Evolutionary conservation across 345 rosid species (phyloP), one percentile per base, ranked within the genome.

Genomic region (Pelargonium nanum): DNA sequence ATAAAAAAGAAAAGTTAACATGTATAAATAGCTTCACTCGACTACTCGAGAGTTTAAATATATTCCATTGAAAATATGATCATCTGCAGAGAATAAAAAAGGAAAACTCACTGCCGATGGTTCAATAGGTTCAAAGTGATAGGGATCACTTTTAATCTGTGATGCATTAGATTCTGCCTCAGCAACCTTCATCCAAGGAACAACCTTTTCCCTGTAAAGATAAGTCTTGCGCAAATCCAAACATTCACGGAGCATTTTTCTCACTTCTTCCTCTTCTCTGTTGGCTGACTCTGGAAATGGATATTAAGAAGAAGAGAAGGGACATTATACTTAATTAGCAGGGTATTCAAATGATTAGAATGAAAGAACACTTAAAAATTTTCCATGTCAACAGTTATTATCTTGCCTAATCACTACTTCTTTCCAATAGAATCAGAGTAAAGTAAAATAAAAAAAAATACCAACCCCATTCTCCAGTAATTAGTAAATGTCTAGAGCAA

Each of bases 141-240:
- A 94, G 16, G 97, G 99, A 44, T 82, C 93, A 16, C 71, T 80
- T 70, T 94, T 94, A 67, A 87, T 92, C 83, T 88, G 90, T 12
- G 99, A 96, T 2, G 99, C 90, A 61, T 96, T 85, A 20, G 99
- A 97, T 61, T 94, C 97, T 52, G 85, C 85, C 70, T 90, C 86
- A 59, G 83, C 79, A 83, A 90, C 97, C 70, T 81, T 94, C 60
- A 81, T 96, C 99, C 97, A 94, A 19, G 99, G 96, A 56, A 93
- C 95, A 71, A 83, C 73, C 26, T 93, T 82, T 72, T 94, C 97
- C 65, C 68, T 85, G 73, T 78, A 94, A 24, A 90, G 64, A 68
- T 94, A 94, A 59, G 80, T 85, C 63, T 81, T 88, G 63, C 99
- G 71, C 81, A 90, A 56, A 70, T 90, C 89, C 72, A 94, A 96